Conservation (phyloP, 352 stramenopile genomes). For the Globisporangium middletonii region DNA sequence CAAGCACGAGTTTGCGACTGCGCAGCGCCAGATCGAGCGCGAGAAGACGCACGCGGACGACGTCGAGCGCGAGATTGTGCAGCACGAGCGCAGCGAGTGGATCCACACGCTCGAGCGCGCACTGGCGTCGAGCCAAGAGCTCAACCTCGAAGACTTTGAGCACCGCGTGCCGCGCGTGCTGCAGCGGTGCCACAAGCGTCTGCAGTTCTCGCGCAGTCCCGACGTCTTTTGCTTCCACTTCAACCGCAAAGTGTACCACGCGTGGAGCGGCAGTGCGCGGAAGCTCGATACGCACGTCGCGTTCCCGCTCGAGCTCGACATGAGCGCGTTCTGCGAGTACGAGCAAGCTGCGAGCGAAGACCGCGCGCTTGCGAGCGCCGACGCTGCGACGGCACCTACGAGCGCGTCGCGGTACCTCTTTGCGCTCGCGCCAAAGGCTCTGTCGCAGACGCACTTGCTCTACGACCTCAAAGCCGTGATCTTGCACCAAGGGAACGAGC, state of each 20-base stretch:
- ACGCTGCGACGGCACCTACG: neutral
- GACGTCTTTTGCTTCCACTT: constrained; percentile 87
- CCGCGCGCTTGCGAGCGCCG: constrained; percentile 22
- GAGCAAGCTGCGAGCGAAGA: constrained; percentile 30
- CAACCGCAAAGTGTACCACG: constrained; percentile 82
- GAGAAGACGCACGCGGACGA: constrained; percentile 16
- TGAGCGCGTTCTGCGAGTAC: constrained; percentile 70
- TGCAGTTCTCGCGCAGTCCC: constrained; percentile 75
- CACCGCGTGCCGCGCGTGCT: constrained; percentile 29
- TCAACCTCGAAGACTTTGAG: constrained; percentile 36
- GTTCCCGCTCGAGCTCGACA: constrained; percentile 78
- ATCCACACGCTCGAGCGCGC: constrained; percentile 49
- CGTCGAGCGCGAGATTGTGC: constrained; percentile 43
- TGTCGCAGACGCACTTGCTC: constrained; percentile 29
- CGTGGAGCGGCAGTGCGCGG: constrained; percentile 45
- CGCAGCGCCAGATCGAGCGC: constrained; percentile 8
- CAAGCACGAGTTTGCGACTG: constrained; percentile 20
- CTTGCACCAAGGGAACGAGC: constrained; percentile 83
- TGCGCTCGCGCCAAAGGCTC: constrained; percentile 1
- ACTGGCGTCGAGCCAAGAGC: constrained; percentile 22
- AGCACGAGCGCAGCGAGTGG: constrained; percentile 62
- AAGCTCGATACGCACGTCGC: constrained; percentile 78
- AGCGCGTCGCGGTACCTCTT: constrained; percentile 9
- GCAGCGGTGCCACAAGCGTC: constrained; percentile 52
- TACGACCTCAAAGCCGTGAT: constrained; percentile 80